Evolutionary conservation across 495 filamentous ascomycete species (phyloP).

Genomic region (Penicillium riverlandense): DNA sequence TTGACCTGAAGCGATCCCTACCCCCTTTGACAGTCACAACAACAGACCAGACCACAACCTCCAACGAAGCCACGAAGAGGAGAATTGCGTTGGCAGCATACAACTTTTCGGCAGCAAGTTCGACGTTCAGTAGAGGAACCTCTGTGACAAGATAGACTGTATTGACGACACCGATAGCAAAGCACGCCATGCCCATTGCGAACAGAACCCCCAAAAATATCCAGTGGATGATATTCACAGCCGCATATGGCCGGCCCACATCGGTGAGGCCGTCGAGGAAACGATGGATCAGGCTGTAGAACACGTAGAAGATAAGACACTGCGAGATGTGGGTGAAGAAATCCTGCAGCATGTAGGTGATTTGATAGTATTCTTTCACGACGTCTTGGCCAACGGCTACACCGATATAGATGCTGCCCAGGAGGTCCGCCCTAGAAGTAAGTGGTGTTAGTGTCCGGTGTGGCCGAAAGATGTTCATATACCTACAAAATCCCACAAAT

Average conservation of each 20-base stretch:
- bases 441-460: too few relatives aligned
- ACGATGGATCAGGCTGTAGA: conserved; percentile 16
- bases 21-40: conserved; percentile 15
- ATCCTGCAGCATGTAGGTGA: conserved; percentile 11
- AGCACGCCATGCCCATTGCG: conserved; percentile 1
- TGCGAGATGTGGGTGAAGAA: conserved; percentile 10
- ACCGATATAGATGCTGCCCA: too few relatives aligned
- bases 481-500: too few relatives aligned
- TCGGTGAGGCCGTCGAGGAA: conserved; percentile 11
- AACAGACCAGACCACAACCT: conserved; percentile 14
- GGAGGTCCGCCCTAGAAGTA: too few relatives aligned
- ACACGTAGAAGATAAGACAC: conserved; percentile 12
- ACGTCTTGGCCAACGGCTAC: too few relatives aligned
- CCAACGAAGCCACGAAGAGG: conserved; percentile 12
- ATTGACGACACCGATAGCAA: too few relatives aligned
- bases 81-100: conserved; percentile 5
- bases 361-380: conserved; percentile 15
- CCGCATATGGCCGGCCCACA: conserved; percentile 9
- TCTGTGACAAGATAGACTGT: too few relatives aligned
- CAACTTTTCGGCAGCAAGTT: not conserved
- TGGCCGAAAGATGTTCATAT: too few relatives aligned
- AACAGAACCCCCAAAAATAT: conserved; percentile 10
- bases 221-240: conserved; percentile 13
- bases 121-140: too few relatives aligned
- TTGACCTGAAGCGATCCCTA: conserved; percentile 10